A percentile compares a stretch with the other conserved stretches of the same genome.
phyloP scores from a whole-genome alignment of 495 filamentous ascomycete genomes.

The Usnea hakonensis region DNA sequence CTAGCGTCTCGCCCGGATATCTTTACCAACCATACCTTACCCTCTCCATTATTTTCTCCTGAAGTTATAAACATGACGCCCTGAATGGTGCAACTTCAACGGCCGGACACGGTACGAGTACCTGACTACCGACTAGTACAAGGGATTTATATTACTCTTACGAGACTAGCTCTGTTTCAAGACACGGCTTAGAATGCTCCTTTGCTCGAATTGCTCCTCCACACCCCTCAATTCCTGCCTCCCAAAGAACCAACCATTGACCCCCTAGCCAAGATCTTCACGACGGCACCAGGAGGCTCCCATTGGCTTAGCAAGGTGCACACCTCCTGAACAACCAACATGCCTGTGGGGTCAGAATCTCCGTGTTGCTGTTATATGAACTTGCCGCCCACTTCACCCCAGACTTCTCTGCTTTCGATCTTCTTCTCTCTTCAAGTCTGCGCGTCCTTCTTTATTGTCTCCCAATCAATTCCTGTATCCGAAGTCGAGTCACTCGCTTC shows the following conservation, averaged over 20 bases:
- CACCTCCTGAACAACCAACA: neutral
- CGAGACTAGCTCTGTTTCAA: conserved; percentile 13
- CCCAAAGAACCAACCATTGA: neutral
- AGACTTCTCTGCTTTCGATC: conserved; percentile 20
- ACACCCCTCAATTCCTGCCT: neutral
- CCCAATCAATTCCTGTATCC: conserved; percentile 24
- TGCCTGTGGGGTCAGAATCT: conserved; percentile 2
- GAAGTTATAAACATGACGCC: neutral
- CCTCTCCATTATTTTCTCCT: no score
- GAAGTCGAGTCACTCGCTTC: conserved; percentile 26
- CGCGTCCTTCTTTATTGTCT: conserved; percentile 27
- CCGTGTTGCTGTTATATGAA: conserved; percentile 21
- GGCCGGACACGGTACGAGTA: neutral
- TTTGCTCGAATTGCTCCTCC: neutral
- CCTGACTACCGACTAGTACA: neutral
- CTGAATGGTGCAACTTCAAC: neutral
- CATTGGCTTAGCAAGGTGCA: conserved; percentile 4
- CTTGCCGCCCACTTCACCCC: conserved; percentile 17
- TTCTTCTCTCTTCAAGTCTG: conserved; percentile 25
- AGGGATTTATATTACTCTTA: no score
- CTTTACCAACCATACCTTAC: neutral
- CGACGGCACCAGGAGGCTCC: neutral
- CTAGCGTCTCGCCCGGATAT: no score
- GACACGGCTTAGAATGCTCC: conserved; percentile 7
- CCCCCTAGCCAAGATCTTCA: neutral